Evolutionary conservation across 352 stramenopile species (phyloP), one percentile per base, ranked within the genome.

Genomic region (Phytophthora hybrid): DNA sequence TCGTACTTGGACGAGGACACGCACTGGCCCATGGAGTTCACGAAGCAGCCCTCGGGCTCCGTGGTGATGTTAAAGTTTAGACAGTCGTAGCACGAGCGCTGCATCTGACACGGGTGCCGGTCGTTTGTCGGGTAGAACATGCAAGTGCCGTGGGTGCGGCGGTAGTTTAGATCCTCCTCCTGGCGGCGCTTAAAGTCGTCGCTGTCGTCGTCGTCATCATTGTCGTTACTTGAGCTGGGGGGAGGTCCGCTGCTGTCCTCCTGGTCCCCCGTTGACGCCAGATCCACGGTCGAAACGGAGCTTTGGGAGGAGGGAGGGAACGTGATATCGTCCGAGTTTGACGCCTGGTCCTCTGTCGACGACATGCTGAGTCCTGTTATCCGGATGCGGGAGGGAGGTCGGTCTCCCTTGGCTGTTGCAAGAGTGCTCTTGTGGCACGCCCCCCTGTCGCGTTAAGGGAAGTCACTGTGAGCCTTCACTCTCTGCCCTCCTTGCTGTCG

Each of bases 41-140:
- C 63, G 63, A 86, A 83, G 52, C 81, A 88, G 3, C 80, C 78
- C 5, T 62, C 49, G 16, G 77, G 47, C 41, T 84, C 79, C 54
- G 54, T 66, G 11, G 65, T 64, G 44, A 88, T 71, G 44, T 78
- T 73, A 63, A 82, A 86, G 46, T 88, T 88, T 16, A 88, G 74
- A 56, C 81, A 88, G 58, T 88, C 81, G 66, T 78, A 88, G 71
- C 81, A 88, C 44, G 69, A 80, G 5, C 81, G 78, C 59, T 78
- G 81, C 3, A 82, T 65, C 31, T 81, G 69, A 49, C 80, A 87
- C 51, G 69, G 61, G 32, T 82, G 82, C 44, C 57, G 64, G 39
- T 82, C 69, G 60, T 76, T 62, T 18, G 68, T 76, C 46, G 80
- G 78, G 70, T 87, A 87, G 53, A 63, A 85, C 60, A 59, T 64